Percentiles rank a stretch among this genome's conserved stretches.
Evolutionary conservation across 345 rosid genomes (phyloP).

Genomic region (Hibiscus syriacus): DNA sequence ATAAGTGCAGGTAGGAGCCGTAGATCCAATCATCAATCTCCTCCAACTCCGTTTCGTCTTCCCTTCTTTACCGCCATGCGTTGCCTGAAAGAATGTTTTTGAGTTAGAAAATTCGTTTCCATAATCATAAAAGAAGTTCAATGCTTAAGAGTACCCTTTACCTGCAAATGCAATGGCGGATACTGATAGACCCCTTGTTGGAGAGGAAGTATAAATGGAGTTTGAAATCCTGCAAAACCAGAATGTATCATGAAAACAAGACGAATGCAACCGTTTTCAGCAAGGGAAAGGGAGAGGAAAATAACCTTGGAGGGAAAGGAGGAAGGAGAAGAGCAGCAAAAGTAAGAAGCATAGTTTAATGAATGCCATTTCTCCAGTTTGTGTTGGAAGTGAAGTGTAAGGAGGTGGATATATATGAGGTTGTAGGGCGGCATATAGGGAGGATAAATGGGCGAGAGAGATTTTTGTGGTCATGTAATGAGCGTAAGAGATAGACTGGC

Average conservation of each 20-base stretch:
- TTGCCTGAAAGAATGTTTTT: not conserved
- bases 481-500: not conserved
- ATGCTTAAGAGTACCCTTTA: slow-evolving; percentile 4
- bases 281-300: not conserved
- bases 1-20: slow-evolving; percentile 83
- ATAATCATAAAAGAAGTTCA: not conserved
- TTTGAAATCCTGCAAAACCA: slow-evolving; percentile 34
- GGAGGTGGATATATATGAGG: not conserved
- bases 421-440: not conserved
- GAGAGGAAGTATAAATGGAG: slow-evolving; percentile 22
- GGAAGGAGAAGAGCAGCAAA: slow-evolving; percentile 32
- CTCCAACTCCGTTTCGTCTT: slow-evolving; percentile 29
- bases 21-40: slow-evolving; percentile 86
- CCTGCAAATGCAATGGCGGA: slow-evolving; percentile 31
- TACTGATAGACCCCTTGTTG: slow-evolving; percentile 18
- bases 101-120: not conserved
- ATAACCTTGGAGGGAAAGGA: slow-evolving; percentile 36
- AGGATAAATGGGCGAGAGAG: not conserved
- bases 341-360: slow-evolving; percentile 25
- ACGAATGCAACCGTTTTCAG: no score
- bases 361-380: slow-evolving; percentile 22
- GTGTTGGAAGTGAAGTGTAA: not conserved
- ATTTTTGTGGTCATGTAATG: not conserved
- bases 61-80: slow-evolving; percentile 21
- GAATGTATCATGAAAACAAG: not conserved